Evolutionary conservation across 2,329 filamentous ascomycete species (phyloP), one percentile per base, ranked within the genome.

Genomic region (Coniochaeta ligniaria): DNA sequence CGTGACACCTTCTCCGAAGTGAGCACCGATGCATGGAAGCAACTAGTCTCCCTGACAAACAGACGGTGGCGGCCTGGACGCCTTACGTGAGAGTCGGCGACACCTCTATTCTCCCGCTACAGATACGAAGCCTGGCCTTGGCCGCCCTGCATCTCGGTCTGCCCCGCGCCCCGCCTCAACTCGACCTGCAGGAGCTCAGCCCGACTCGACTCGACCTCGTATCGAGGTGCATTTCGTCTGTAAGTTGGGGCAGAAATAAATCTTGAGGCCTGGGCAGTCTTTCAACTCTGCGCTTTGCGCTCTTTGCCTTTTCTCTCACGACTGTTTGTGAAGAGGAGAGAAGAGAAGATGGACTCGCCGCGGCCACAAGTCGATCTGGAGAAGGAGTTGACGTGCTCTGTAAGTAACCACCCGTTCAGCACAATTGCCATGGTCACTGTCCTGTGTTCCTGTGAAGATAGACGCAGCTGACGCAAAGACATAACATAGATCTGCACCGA

Each of bases 401-500:
- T 96, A 83, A 78, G 90, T 57, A 8, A 26, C 50, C 35, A n/a
- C n/a, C n/a, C n/a, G n/a, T n/a, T n/a, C n/a, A n/a, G n/a, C n/a
- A n/a, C n/a, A n/a, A n/a, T n/a, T n/a, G n/a, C n/a, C n/a, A n/a
- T n/a, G n/a, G n/a, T n/a, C n/a, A n/a, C n/a, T n/a, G n/a, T n/a
- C n/a, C n/a, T n/a, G n/a, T n/a, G n/a, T n/a, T n/a, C n/a, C n/a
- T n/a, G 12, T 14, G 35, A 36, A 9, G 8, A 36, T 36, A 14
- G 8, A 36, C 12, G 12, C 35, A 31, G 35, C 12, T 36, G 31
- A 33, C 31, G 31, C 35, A 36, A 14, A 36, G n/a, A n/a, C n/a
- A n/a, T n/a, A n/a, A n/a, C n/a, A n/a, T n/a, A 97, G 93, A 99
- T 99, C 70, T 99, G 95, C 80, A 96, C 94, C 68, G 95, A 98